Percentiles rank a stretch among this genome's conserved stretches.
Evolutionary conservation across 805 yeast genomes (phyloP).

Genomic region (Ogataea pignaliae): DNA sequence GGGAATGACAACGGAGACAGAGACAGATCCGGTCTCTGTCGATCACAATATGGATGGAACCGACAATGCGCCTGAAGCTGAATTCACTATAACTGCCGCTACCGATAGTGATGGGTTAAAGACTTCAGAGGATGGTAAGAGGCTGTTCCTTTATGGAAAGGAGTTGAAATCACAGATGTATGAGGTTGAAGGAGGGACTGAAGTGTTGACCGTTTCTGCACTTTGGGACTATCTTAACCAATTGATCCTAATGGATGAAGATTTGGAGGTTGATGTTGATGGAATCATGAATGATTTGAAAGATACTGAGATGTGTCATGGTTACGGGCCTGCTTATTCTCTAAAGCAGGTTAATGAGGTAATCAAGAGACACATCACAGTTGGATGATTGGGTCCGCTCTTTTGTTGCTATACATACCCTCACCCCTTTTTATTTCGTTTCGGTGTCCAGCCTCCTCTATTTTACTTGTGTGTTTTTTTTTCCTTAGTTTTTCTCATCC

Average conservation of each 20-base stretch:
- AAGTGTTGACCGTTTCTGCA: conserved; percentile 66
- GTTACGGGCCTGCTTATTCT: conserved; percentile 69
- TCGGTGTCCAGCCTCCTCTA: too few species aligned
- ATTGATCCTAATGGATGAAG: conserved; percentile 44
- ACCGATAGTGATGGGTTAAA: too few species aligned
- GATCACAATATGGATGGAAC: background rate
- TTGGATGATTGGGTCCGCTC: background rate
- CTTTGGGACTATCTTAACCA: conserved; percentile 75
- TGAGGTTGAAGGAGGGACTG: conserved; percentile 28
- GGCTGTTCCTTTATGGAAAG: conserved; percentile 5
- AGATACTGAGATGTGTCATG: conserved; percentile 76
- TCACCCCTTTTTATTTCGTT: background rate
- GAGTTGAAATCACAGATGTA: conserved; percentile 10
- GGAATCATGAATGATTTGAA: conserved; percentile 53
- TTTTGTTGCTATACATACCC: background rate
- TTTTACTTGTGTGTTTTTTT: too few species aligned
- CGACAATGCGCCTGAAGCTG: background rate
- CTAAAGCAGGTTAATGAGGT: conserved; percentile 38
- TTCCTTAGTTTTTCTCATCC: background rate
- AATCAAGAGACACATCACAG: conserved; percentile 14
- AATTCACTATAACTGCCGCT: background rate
- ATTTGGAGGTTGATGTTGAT: conserved; percentile 48
- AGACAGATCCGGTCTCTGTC: conserved; percentile 1
- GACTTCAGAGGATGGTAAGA: background rate
- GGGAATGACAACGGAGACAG: conserved; percentile 12